These are phyloP conservation scores for Guillardia theta DNA, from an alignment of 78 protist genomes.

Conservation along the genomic window DNA sequence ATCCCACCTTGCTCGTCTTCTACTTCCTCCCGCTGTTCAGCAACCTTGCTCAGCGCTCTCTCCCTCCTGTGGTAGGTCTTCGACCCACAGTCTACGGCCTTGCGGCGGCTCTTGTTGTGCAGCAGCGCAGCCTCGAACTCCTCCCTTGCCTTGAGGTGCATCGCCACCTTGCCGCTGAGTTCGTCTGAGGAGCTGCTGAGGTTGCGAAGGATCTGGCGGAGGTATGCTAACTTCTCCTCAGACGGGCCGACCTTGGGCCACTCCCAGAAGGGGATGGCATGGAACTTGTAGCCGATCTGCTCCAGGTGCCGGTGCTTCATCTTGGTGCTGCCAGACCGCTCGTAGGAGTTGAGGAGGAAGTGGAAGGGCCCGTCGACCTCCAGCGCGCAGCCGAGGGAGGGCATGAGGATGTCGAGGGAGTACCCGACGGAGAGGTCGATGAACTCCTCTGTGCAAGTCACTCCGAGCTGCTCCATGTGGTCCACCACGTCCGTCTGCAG, in stretches of 20 bases:
- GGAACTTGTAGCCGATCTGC: background rate
- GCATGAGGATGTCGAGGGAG: background rate
- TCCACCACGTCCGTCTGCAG: background rate
- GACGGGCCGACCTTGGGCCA: background rate
- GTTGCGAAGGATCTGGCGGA: no score
- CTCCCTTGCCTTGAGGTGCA: no score
- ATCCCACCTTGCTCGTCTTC: no score
- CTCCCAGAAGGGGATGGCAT: background rate
- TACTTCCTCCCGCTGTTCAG: no score
- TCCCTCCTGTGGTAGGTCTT: no score
- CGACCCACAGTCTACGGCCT: no score
- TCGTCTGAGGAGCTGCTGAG: no score
- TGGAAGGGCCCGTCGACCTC: conserved; percentile 34
- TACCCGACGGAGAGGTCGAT: background rate
- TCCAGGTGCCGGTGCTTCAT: conserved; percentile 24
- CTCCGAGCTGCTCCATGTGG: background rate
- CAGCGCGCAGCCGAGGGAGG: background rate
- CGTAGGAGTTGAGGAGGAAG: background rate
- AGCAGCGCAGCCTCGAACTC: no score
- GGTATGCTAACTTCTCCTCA: background rate
- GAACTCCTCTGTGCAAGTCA: background rate
- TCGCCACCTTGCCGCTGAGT: no score
- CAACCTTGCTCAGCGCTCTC: no score
- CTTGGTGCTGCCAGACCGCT: background rate
- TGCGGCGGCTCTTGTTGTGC: no score